phyloP scores from a whole-genome alignment of 768 basidiomycete species.

The Multifurca ochricompacta region DNA sequence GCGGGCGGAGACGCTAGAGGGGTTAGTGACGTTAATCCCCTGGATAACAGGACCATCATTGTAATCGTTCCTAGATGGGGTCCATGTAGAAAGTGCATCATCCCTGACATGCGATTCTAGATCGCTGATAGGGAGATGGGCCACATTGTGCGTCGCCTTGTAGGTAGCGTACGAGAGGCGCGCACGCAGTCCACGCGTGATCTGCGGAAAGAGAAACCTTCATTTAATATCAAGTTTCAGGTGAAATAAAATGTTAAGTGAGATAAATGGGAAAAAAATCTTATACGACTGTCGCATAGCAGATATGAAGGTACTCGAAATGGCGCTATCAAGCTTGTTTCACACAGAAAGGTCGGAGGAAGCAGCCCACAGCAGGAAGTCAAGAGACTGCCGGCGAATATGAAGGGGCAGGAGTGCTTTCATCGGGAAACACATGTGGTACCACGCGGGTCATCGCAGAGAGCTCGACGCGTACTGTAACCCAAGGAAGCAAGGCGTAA shows the following conservation, averaged over 20 bases:
- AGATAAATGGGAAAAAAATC: conserved; percentile 2
- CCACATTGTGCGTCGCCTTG: conserved; percentile 70
- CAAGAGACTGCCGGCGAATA: background rate
- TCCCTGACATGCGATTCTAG: conserved; percentile 53
- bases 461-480: conserved; percentile 16
- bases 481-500: conserved; percentile 21
- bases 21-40: conserved; percentile 33
- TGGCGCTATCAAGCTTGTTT: background rate
- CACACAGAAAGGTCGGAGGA: background rate
- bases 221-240: conserved; percentile 20
- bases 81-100: conserved; percentile 29
- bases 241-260: background rate
- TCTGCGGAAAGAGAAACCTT: conserved; percentile 37
- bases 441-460: conserved; percentile 13
- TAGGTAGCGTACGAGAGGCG: conserved; percentile 78
- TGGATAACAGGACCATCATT: conserved; percentile 48
- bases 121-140: conserved; percentile 58
- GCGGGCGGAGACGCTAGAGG: conserved; percentile 18
- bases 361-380: background rate
- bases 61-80: conserved; percentile 32
- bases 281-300: background rate
- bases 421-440: background rate
- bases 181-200: conserved; percentile 72
- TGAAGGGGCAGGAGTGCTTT: background rate
- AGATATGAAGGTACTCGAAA: background rate